Evolutionary conservation across 2,329 filamentous ascomycete genomes (phyloP), one percentile per base, ranked within the genome.

Genomic region (Ophiocordyceps polyrhachis-furcata): DNA sequence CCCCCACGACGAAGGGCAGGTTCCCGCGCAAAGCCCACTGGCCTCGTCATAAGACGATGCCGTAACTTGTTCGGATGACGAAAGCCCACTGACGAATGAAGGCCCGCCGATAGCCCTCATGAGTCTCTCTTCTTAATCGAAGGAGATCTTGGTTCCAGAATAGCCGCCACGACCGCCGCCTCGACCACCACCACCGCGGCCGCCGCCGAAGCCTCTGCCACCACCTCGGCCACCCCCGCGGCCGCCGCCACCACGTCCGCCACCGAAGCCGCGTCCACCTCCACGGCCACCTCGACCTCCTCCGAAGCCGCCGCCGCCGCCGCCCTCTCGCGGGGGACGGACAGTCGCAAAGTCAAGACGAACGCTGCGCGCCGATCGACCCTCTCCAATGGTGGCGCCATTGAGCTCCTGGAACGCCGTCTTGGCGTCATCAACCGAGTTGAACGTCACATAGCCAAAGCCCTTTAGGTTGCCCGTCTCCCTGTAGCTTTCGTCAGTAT

Each of bases 391-490:
- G 48, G 72, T 63, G 46, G 70, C 69, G 51, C 85, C 85, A 54
- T 83, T 79, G 60, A 84, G 72, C 46, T 70, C 67, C 54, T 81
- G 71, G 54, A 85, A 76, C 21, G 79, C 88, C 55, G 69, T 66
- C 66, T 81, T 83, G 56, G 88, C 85, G 56, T 94, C 87, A 25
- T 93, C 86, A 49, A 91, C 62, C 17, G 81, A 83, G 54, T 69
- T 67, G 71, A 89, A 94, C 58, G 81, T 80, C 50, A 94, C 81
- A 61, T 95, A 95, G 45, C 85, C 88, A 63, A 93, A 94, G 47
- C 88, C 88, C 79, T 94, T 94, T 59, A 81, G 79, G 54, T 79
- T 76, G 51, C 86, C 87, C 49, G 78, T 78, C 49, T 93, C 86
- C 61, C 79, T 79, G 47, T 28, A 35, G 9, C 13, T 23, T 9